Conservation (phyloP, 1,139 yeast genomes). For the Debaryomyces fabryi region DNA sequence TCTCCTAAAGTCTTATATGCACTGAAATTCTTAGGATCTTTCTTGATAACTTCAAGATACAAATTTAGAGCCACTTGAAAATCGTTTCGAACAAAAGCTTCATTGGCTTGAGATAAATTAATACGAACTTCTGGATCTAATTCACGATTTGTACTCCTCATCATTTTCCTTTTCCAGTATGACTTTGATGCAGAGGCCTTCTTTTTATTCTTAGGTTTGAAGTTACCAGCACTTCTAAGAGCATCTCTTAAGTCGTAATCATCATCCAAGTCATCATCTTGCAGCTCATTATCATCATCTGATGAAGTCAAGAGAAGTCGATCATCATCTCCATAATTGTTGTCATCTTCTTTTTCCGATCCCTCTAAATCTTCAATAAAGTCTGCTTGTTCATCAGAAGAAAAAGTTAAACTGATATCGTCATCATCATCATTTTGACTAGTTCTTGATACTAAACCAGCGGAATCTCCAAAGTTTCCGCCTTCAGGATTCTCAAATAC, state of each 20-base stretch:
- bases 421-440: slow-evolving; percentile 11
- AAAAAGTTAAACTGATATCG: slow-evolving; percentile 12
- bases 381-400: slow-evolving; percentile 20
- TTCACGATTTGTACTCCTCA: slow-evolving; percentile 44
- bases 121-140: slow-evolving; percentile 72
- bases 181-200: slow-evolving; percentile 34
- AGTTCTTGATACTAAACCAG: background rate
- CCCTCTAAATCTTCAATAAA: slow-evolving; percentile 20
- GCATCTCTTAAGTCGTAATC: slow-evolving; percentile 59
- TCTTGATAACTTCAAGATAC: slow-evolving; percentile 72
- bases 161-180: slow-evolving; percentile 36
- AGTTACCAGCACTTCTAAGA: slow-evolving; percentile 62
- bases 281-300: slow-evolving; percentile 22
- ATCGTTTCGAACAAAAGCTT: slow-evolving; percentile 71
- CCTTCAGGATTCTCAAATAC: slow-evolving; percentile 19
- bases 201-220: slow-evolving; percentile 50
- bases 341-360: slow-evolving; percentile 15
- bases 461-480: slow-evolving; percentile 1
- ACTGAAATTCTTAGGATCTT: slow-evolving; percentile 75
- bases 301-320: slow-evolving; percentile 19
- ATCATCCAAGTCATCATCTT: slow-evolving; percentile 41
- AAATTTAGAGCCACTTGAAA: slow-evolving; percentile 65
- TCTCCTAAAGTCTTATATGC: slow-evolving; percentile 89
- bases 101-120: slow-evolving; percentile 72
- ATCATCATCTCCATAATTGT: slow-evolving; percentile 14